Evolutionary conservation across 2,329 filamentous ascomycete genomes (phyloP), one percentile per base, ranked within the genome.

Genomic region (Colletotrichum phormii): DNA sequence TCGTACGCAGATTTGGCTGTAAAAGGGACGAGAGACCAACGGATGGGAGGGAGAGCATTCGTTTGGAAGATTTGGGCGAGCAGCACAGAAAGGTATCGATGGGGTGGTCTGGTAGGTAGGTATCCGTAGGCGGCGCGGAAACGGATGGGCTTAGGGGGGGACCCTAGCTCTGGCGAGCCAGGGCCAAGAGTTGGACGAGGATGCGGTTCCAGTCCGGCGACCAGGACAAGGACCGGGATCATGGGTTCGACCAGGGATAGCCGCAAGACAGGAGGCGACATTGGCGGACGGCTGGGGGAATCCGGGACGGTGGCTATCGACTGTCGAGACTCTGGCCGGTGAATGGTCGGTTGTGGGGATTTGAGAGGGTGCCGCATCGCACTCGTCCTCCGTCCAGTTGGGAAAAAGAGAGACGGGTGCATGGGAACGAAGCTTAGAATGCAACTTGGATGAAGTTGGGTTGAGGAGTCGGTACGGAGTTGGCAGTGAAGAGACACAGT

Each of bases 191-290:
- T 18, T 54, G 58, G 61, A 58, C 67, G 49, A 53, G 61, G 67
- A 42, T 55, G 33, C 31, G 54, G 42, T 49, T n/a, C 42, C 42
- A 49, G 42, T 49, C 42, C 42, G 18, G 33, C 51, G 24, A 55
- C 67, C 31, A 66, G 62, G 60, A 72, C 65, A 72, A 29, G 65
- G 70, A 64, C 70, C 65, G 59, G 69, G 69, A 54, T 72, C 64
- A 68, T 69, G 69, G 69, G 33, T 72, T 31, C 65, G 59, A 37
- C 42, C 59, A 72, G 35, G 64, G 57, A 46, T 58, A 63, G 58
- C 58, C 58, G 64, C 55, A 63, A 63, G 58, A 63, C 58, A 72
- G 59, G 65, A 64, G 59, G 59, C 69, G 69, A 72, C 64, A 62
- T 65, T 68, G 58, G 49, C 58, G 49, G 33, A 31, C 51, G 29